Percentiles rank a stretch among this genome's conserved stretches.
Conservation (phyloP, 2,329 filamentous ascomycete species). For the Diaporthe nobilis region DNA sequence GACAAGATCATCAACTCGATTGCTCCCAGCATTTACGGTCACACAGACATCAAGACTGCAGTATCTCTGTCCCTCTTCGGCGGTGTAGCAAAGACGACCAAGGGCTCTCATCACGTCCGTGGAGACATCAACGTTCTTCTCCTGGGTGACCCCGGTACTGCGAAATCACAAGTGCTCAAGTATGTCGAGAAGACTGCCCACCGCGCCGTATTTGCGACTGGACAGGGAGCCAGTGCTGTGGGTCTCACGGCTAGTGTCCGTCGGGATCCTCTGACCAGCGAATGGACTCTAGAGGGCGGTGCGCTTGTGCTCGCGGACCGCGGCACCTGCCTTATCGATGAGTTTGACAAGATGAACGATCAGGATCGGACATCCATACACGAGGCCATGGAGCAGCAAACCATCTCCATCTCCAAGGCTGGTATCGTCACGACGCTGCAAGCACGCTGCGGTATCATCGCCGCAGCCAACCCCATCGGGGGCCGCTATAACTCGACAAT, state of each 20-base stretch:
- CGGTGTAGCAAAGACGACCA: slow-evolving; percentile 91
- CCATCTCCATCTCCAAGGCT: slow-evolving; percentile 98
- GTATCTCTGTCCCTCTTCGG: slow-evolving; percentile 95
- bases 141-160: slow-evolving; percentile 96
- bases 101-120: slow-evolving; percentile 89
- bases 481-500: slow-evolving; percentile 97
- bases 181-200: slow-evolving; percentile 98
- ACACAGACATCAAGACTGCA: slow-evolving; percentile 96
- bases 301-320: slow-evolving; percentile 95
- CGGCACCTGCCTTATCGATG: slow-evolving; percentile 95
- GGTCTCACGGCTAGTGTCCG: slow-evolving; percentile 98
- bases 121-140: slow-evolving; percentile 98
- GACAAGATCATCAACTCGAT: slow-evolving; percentile 95
- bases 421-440: slow-evolving; percentile 98
- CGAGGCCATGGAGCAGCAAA: slow-evolving; percentile 99
- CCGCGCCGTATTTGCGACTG: slow-evolving; percentile 95
- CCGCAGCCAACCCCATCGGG: slow-evolving; percentile 95
- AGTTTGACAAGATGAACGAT: slow-evolving; percentile 99
- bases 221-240: slow-evolving; percentile 96
- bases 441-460: slow-evolving; percentile 95
- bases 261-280: slow-evolving; percentile 92
- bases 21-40: slow-evolving; percentile 96
- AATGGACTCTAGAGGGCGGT: slow-evolving; percentile 98
- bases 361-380: slow-evolving; percentile 98
- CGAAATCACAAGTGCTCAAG: slow-evolving; percentile 97